Evolutionary conservation across 176 grass and related monocot species (phyloP).

Genomic region (Aegilops sharonensis): DNA sequence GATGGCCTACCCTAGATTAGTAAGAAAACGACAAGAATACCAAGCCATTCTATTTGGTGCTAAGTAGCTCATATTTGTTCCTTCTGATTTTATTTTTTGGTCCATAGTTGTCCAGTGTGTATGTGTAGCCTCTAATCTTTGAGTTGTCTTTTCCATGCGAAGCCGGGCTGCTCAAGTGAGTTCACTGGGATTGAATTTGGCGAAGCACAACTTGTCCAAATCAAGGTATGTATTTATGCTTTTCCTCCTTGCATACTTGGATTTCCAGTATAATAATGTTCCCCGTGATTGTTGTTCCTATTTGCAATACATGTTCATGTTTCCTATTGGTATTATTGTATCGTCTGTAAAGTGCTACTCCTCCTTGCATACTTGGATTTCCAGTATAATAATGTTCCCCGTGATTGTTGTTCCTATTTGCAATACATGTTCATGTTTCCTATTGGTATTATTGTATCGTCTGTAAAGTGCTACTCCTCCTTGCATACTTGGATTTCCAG

Average conservation of each 20-base stretch:
- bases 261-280: neutral
- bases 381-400: neutral
- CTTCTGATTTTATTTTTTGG: neutral
- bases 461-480: neutral
- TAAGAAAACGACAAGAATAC: neutral
- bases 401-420: neutral
- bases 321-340: no score
- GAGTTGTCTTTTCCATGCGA: slow-evolving; percentile 45
- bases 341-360: neutral
- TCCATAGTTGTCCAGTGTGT: slow-evolving; percentile 13
- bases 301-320: neutral
- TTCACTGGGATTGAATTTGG: slow-evolving; percentile 78
- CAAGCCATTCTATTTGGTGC: neutral
- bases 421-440: neutral
- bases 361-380: neutral
- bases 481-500: neutral
- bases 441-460: no score
- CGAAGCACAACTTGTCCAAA: slow-evolving; percentile 95
- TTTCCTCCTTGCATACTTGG: neutral
- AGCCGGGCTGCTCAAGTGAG: slow-evolving; percentile 95
- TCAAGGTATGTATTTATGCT: slow-evolving; percentile 64
- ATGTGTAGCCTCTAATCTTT: slow-evolving; percentile 32
- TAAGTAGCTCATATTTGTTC: neutral
- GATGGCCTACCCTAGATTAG: neutral
- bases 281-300: neutral